A percentile compares a stretch with the other conserved stretches of the same genome.
These are phyloP conservation scores for Hansfordia pulvinata DNA, from an alignment of 2,329 filamentous ascomycete species.

Conservation along the genomic window DNA sequence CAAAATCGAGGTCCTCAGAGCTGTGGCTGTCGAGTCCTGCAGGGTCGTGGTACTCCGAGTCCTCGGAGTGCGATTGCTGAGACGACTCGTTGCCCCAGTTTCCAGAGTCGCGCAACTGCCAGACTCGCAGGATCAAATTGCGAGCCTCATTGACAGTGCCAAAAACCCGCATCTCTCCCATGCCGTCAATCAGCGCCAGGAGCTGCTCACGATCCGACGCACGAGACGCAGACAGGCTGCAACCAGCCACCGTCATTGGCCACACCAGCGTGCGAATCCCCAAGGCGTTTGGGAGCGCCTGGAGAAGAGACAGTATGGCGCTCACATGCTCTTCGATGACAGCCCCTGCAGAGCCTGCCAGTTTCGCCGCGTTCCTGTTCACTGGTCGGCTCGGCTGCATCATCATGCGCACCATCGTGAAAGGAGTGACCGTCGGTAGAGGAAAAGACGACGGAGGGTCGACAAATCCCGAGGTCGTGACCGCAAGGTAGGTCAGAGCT, in stretches of 20 bases:
- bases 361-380: constrained; percentile 7
- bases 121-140: constrained; percentile 10
- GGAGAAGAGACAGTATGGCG: constrained; percentile 9
- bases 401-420: too few relatives aligned
- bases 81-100: constrained; percentile 5
- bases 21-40: too few relatives aligned
- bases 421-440: too few relatives aligned
- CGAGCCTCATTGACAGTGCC: constrained; percentile 11
- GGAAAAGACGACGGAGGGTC: too few relatives aligned
- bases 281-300: constrained; percentile 7
- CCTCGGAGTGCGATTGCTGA: not conserved
- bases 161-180: constrained; percentile 12
- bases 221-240: too few relatives aligned
- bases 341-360: too few relatives aligned
- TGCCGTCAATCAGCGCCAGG: constrained; percentile 8
- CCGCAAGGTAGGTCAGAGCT: constrained; percentile 10
- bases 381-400: constrained; percentile 9
- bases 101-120: constrained; percentile 7
- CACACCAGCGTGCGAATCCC: constrained; percentile 13
- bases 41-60: too few relatives aligned
- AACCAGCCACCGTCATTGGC: constrained; percentile 15
- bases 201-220: too few relatives aligned
- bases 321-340: too few relatives aligned
- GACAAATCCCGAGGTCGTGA: constrained; percentile 13
- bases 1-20: constrained; percentile 11